A percentile compares a stretch with the other conserved stretches of the same genome.
Evolutionary conservation across 2,329 filamentous ascomycete species (phyloP).

Genomic region (Botryotinia calthae): DNA sequence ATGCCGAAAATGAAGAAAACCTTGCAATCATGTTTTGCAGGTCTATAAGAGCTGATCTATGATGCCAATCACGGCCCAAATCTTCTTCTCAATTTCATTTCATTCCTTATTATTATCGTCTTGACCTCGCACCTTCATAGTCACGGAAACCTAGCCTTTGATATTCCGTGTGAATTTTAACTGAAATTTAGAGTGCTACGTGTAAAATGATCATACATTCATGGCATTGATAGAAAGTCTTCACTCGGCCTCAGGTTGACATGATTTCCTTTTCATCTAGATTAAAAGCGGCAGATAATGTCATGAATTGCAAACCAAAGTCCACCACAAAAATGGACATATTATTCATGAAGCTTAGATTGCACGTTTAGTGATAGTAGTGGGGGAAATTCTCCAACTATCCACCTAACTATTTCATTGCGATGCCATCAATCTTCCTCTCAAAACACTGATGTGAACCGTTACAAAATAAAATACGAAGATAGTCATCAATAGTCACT

Average conservation of each 20-base stretch:
- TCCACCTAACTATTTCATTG: not conserved
- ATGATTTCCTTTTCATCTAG: not conserved
- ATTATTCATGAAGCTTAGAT: rapidly evolving
- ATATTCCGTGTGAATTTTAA: rapidly evolving
- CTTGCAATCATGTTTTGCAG: not conserved
- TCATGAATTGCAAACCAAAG: too few relatives aligned
- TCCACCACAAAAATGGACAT: not conserved
- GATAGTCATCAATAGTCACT: too few relatives aligned
- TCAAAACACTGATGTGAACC: not conserved
- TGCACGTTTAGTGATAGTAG: not conserved
- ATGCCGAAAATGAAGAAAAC: not conserved
- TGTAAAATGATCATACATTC: not conserved
- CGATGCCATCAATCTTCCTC: not conserved
- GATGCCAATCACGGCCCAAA: not conserved
- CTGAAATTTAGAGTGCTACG: rapidly evolving
- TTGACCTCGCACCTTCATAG: not conserved
- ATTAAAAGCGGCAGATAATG: rapidly evolving
- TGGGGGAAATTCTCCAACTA: not conserved
- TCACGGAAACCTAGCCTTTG: not conserved
- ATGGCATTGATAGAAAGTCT: not conserved
- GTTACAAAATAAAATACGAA: not conserved
- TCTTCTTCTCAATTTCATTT: not conserved
- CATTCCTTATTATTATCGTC: not conserved
- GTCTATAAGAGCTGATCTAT: not conserved
- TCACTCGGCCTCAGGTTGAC: not conserved